Evolutionary conservation across 2,329 filamentous ascomycete species (phyloP).

Genomic region (Alternaria solani): DNA sequence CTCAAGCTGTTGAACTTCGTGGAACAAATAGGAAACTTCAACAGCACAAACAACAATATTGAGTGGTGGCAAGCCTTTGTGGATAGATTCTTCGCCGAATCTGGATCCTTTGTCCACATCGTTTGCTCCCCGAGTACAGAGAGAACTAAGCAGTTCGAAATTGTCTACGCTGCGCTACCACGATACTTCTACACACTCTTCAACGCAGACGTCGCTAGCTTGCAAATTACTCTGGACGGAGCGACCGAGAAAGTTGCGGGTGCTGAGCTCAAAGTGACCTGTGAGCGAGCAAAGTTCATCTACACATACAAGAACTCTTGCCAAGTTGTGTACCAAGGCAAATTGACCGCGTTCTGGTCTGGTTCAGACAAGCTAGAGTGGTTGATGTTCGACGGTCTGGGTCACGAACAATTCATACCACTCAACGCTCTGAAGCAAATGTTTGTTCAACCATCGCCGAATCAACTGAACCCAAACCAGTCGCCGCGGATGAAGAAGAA

Average conservation of each 20-base stretch:
- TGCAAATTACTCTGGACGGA: constrained; percentile 85
- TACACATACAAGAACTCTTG: constrained; percentile 88
- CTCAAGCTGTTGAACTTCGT: constrained; percentile 64
- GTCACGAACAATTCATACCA: constrained; percentile 84
- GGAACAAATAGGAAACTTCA: constrained; percentile 62
- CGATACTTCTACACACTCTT: constrained; percentile 93
- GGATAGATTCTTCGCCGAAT: constrained; percentile 78
- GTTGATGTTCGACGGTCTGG: constrained; percentile 79
- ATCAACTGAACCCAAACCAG: constrained; percentile 60
- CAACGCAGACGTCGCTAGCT: constrained; percentile 79
- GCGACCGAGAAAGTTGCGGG: constrained; percentile 65
- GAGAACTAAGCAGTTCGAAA: constrained; percentile 83
- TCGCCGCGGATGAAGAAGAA: constrained; percentile 64
- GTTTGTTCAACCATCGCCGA: constrained; percentile 57
- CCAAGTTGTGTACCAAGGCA: constrained; percentile 80
- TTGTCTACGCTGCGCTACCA: constrained; percentile 79
- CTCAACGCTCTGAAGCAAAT: constrained; percentile 64
- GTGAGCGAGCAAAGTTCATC: constrained; percentile 78
- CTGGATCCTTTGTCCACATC: constrained; percentile 78
- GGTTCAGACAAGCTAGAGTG: constrained; percentile 79
- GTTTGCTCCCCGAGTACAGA: constrained; percentile 64
- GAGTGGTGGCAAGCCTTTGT: constrained; percentile 83
- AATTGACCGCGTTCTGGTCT: constrained; percentile 80
- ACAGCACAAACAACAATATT: constrained; percentile 64
- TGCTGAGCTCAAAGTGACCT: constrained; percentile 77